Percentiles rank a stretch among this genome's conserved stretches.
Evolutionary conservation across 352 stramenopile species (phyloP).

Genomic region (Globisporangium apiculatum): DNA sequence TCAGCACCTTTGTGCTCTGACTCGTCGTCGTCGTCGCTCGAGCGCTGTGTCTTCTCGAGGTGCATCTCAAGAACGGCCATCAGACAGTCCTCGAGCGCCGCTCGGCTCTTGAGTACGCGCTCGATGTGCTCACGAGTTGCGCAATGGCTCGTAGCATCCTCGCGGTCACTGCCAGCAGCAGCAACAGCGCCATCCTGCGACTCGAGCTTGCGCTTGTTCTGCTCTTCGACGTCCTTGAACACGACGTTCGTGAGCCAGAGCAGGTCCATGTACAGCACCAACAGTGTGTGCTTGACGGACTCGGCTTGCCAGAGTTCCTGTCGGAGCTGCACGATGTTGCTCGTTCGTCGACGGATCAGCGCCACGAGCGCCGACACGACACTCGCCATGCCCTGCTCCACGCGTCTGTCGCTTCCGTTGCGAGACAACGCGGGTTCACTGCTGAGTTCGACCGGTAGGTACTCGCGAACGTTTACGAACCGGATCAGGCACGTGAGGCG

Average conservation of each 20-base stretch:
- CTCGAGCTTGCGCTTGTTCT: slow-evolving; percentile 12
- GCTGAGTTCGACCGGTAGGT: slow-evolving; percentile 22
- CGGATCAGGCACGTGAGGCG: slow-evolving; percentile 54
- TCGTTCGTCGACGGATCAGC: slow-evolving; percentile 46
- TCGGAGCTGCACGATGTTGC: slow-evolving; percentile 35
- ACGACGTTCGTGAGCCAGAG: slow-evolving; percentile 66
- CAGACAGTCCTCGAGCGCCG: slow-evolving; percentile 49
- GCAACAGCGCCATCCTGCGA: slow-evolving; percentile 5
- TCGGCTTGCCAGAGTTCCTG: slow-evolving; percentile 46
- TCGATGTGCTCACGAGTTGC: slow-evolving; percentile 29
- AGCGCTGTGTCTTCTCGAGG: slow-evolving; percentile 30
- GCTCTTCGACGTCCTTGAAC: slow-evolving; percentile 37
- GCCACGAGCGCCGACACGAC: slow-evolving; percentile 25
- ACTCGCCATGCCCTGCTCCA: slow-evolving; percentile 25
- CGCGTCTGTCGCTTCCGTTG: background rate
- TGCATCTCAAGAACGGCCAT: slow-evolving; percentile 74
- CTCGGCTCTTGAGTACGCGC: slow-evolving; percentile 26
- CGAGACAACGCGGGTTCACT: background rate
- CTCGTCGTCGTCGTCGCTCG: slow-evolving; percentile 21
- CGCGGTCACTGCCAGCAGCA: slow-evolving; percentile 1
- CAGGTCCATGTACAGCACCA: slow-evolving; percentile 67
- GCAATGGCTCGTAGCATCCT: slow-evolving; percentile 1
- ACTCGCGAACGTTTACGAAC: slow-evolving; percentile 60
- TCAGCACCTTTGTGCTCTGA: background rate
- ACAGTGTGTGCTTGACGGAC: slow-evolving; percentile 55